Conservation (phyloP, 139 green algal genomes). For the Gonium pectorale region DNA sequence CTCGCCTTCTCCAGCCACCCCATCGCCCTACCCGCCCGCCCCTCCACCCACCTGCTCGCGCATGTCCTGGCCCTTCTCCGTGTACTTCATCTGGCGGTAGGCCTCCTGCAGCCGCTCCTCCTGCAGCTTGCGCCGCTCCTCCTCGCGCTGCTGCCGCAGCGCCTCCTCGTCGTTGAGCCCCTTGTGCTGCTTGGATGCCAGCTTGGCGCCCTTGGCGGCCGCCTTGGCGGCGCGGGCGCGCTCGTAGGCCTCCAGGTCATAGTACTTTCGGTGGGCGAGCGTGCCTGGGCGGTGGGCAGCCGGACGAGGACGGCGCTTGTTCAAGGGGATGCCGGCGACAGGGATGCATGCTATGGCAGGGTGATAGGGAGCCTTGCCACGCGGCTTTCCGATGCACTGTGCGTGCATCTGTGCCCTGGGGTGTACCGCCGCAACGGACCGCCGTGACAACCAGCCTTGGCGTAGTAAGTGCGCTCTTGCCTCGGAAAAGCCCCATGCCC, state of each 20-base stretch:
- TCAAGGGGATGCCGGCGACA: too few relatives aligned
- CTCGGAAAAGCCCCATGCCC: too few relatives aligned
- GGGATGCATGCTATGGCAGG: too few relatives aligned
- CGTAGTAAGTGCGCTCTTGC: too few relatives aligned
- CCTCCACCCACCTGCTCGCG: constrained; percentile 66
- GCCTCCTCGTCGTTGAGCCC: constrained; percentile 76
- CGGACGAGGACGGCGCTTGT: constrained; percentile 51
- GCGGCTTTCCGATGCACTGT: too few relatives aligned
- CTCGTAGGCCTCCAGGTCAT: constrained; percentile 84
- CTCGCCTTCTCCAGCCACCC: not conserved
- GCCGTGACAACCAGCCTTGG: too few relatives aligned
- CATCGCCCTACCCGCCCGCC: not conserved
- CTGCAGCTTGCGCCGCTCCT: constrained; percentile 61
- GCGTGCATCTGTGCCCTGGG: too few relatives aligned
- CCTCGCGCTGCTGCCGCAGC: constrained; percentile 64
- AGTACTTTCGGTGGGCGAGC: constrained; percentile 85
- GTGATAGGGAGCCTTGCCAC: too few relatives aligned
- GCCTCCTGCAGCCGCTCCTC: constrained; percentile 73
- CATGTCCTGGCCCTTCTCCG: constrained; percentile 74
- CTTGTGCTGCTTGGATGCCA: constrained; percentile 42
- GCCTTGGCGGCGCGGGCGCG: constrained; percentile 59
- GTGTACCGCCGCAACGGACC: too few relatives aligned
- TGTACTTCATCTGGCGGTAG: constrained; percentile 78
- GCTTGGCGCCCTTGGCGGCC: constrained; percentile 54
- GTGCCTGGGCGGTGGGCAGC: constrained; percentile 74